A percentile compares a stretch with the other conserved stretches of the same genome.
phyloP scores from a whole-genome alignment of 2,329 filamentous ascomycete species.

The Colletotrichum sp. region DNA sequence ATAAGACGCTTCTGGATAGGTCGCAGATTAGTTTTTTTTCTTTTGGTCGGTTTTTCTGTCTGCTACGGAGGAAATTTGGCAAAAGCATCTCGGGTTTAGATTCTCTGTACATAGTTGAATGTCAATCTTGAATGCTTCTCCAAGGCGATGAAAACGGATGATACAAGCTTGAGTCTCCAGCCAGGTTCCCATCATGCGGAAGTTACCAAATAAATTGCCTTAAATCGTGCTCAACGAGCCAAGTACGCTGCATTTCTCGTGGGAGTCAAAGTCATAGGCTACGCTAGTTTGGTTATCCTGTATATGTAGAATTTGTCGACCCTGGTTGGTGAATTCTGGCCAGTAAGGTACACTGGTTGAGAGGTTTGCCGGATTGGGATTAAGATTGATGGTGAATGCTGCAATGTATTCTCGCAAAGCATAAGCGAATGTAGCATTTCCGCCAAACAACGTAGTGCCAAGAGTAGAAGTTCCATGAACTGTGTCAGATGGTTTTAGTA shows the following conservation, averaged over 20 bases:
- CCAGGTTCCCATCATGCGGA: not conserved
- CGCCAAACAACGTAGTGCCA: not conserved
- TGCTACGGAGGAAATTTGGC: not conserved
- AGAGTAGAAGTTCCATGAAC: not conserved
- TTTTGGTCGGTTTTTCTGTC: not conserved
- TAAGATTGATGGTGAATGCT: not conserved
- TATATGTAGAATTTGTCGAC: not conserved
- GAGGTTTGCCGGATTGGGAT: not conserved
- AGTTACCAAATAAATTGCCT: not conserved
- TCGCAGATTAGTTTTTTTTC: not conserved
- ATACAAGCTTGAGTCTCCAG: not conserved
- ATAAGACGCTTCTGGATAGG: not conserved
- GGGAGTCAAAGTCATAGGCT: not conserved
- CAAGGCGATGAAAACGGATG: rapidly evolving
- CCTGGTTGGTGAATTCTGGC: not conserved
- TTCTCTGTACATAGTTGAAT: not conserved
- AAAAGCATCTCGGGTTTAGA: not conserved
- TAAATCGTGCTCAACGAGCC: not conserved
- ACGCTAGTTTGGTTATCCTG: not conserved
- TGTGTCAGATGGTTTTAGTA: not conserved
- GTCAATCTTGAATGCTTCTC: not conserved
- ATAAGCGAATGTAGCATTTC: not conserved
- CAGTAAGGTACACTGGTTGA: not conserved
- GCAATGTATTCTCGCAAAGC: not conserved
- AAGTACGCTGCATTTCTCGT: not conserved